Evolutionary conservation across 257 asterid species (phyloP).

Genomic region (Solanum bulbocastanum): DNA sequence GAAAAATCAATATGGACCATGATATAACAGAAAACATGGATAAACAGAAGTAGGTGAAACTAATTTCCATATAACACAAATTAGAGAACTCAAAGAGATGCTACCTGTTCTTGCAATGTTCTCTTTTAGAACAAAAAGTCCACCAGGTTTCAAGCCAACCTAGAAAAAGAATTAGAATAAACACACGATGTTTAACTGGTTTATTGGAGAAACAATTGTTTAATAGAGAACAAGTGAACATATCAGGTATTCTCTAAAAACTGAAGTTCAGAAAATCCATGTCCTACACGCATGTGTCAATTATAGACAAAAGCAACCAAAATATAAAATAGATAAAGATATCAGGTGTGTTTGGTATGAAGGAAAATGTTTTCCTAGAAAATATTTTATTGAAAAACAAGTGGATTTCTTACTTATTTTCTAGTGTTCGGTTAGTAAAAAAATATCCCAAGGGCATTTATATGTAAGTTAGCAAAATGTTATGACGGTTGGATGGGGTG

Average conservation of each 20-base stretch:
- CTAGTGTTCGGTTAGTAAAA: background rate
- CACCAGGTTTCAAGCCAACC: slow-evolving; percentile 86
- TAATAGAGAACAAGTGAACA: background rate
- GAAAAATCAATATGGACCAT: background rate
- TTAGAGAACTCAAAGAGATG: background rate
- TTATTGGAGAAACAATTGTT: background rate
- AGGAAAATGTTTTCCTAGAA: background rate
- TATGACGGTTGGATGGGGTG: background rate
- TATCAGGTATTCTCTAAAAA: background rate
- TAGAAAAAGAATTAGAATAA: slow-evolving; percentile 17
- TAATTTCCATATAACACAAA: background rate
- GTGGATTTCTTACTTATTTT: background rate
- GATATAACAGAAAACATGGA: background rate
- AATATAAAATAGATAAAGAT: background rate
- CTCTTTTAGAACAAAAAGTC: slow-evolving; percentile 80
- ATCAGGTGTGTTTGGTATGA: background rate
- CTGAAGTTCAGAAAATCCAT: background rate
- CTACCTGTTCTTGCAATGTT: slow-evolving; percentile 80
- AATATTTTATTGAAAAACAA: too few species aligned
- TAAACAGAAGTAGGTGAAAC: background rate
- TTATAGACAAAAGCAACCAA: background rate
- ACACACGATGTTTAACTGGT: background rate
- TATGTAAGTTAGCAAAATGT: background rate
- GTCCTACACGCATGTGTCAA: background rate
- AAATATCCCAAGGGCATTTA: background rate